phyloP scores from a whole-genome alignment of 2,329 filamentous ascomycete species.

The Cordyceps cicadae region DNA sequence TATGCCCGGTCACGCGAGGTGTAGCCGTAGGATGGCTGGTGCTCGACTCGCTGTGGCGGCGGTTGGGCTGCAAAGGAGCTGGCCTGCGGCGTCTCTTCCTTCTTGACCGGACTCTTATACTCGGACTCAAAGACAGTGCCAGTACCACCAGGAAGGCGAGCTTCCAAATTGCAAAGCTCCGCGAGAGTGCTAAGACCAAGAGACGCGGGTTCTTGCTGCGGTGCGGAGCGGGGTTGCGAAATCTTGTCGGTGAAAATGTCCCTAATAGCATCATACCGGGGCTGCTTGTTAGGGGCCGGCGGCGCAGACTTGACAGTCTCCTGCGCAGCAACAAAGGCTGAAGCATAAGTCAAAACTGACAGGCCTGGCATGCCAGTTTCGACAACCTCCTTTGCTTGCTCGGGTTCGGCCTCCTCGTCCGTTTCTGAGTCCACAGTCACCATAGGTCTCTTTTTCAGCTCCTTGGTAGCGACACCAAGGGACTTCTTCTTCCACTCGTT shows the following conservation, averaged over 20 bases:
- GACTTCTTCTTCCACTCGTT: conserved; percentile 27
- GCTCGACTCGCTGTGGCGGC: conserved; percentile 5
- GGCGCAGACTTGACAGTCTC: conserved; percentile 9
- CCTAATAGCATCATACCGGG: conserved; percentile 25
- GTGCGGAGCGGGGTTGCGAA: conserved; percentile 20
- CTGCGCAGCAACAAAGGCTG: conserved; percentile 15
- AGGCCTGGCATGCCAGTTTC: conserved; percentile 11
- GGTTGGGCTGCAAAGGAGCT: background rate
- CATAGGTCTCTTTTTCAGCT: conserved; percentile 24
- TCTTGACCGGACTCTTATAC: conserved; percentile 13
- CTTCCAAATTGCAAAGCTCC: conserved; percentile 26
- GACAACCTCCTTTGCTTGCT: conserved; percentile 9
- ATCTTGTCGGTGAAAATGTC: conserved; percentile 33
- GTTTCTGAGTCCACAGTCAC: conserved; percentile 20
- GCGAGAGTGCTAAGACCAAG: conserved; percentile 27
- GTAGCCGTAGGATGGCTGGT: conserved; percentile 5
- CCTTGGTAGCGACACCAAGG: conserved; percentile 27
- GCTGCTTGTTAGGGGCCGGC: conserved; percentile 13
- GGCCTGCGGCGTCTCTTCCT: conserved; percentile 18
- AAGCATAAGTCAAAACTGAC: conserved; percentile 16
- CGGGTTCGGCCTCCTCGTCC: conserved; percentile 18
- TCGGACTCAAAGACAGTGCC: background rate
- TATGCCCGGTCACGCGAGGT: conserved; percentile 7
- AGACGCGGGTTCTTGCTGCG: conserved; percentile 18
- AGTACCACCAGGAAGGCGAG: conserved; percentile 18